Evolutionary conservation across 805 yeast species (phyloP).

Genomic region (Torulaspora delbrueckii): DNA sequence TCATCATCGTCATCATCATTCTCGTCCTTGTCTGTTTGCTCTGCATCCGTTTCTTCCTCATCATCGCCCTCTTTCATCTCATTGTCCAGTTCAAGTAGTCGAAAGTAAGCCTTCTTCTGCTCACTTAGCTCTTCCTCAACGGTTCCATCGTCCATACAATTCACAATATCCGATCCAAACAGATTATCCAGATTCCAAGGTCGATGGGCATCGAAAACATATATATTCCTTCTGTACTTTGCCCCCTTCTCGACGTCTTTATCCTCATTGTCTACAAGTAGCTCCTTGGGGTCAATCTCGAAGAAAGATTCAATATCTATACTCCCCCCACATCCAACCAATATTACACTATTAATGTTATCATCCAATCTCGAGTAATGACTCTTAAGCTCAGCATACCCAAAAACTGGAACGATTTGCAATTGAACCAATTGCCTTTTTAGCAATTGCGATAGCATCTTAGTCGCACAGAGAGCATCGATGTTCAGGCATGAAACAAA

Average conservation of each 20-base stretch:
- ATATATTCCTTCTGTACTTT: slow-evolving; percentile 53
- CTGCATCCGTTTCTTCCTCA: slow-evolving; percentile 35
- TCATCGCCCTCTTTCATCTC: slow-evolving; percentile 39
- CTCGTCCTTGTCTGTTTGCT: slow-evolving; percentile 22
- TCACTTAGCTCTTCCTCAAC: slow-evolving; percentile 52
- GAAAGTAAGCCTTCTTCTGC: slow-evolving; percentile 60
- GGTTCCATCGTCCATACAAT: slow-evolving; percentile 84
- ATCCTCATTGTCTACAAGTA: slow-evolving; percentile 36
- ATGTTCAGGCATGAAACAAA: slow-evolving; percentile 88
- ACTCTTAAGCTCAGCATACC: slow-evolving; percentile 69
- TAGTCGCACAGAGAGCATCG: slow-evolving; percentile 88
- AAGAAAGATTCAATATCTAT: slow-evolving; percentile 75
- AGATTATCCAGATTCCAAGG: slow-evolving; percentile 96
- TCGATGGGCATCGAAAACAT: slow-evolving; percentile 84
- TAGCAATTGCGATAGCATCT: slow-evolving; percentile 62
- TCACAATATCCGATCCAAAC: slow-evolving; percentile 72
- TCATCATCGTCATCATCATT: slow-evolving; percentile 34
- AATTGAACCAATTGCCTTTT: slow-evolving; percentile 80
- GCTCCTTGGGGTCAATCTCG: slow-evolving; percentile 55
- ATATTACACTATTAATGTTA: slow-evolving; percentile 68
- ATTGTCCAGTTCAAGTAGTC: slow-evolving; percentile 42
- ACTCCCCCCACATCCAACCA: slow-evolving; percentile 92
- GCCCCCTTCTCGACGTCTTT: slow-evolving; percentile 25
- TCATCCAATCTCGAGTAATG: slow-evolving; percentile 63
- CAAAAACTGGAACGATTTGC: slow-evolving; percentile 88